Evolutionary conservation across 2,329 filamentous ascomycete species (phyloP), one percentile per base, ranked within the genome.

Genomic region (Trichoderma sp.): DNA sequence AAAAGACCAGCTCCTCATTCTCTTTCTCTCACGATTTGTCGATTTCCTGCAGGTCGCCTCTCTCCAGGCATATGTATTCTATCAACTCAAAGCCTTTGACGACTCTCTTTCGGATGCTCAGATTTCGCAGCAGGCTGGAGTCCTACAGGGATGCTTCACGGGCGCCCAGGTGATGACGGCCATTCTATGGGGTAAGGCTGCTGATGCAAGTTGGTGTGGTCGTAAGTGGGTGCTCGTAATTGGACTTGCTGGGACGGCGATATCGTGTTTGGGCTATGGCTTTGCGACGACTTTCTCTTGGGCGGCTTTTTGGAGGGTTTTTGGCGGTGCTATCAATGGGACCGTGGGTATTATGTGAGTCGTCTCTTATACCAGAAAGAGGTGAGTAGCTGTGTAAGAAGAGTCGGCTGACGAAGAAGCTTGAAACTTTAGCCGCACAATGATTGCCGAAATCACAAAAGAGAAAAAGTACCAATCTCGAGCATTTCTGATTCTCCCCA

Each of bases 1-100:
- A 64, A 95, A 94, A 82, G 88, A 90, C 76, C 93, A 95, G 81
- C 87, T 95, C 7, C 84, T 90, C 41, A 91, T 95, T 71, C 84
- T 95, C 27, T 93, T 92, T 12, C 85, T 94, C 31, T 91, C 71
- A 16, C 71, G 71, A 33, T 53, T 73, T 14, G 71, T 73, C 29
- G 60, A 73, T n/a, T 73, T 73, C 41, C 29, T 73, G 5, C 71
- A 73, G 41, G 60, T 73, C 9, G 71, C 41, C 2, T 73, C 71
- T n/a, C 71, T 73, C 6, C 71, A 73, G 35, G 71, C 71, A 14
- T 73, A 73, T 4, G 71, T 56, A 41, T 73, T 73, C 21, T 73
- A 56, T 6, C 71, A 73, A 41, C 71, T 73, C 9, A 73, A 73
- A 24, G 29, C 71, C 6, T 73, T 73, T 12, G 71, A 73, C 31